Evolutionary conservation across 177 flowering plant species (phyloP).

Genomic region (Tripterygium wilfordii): DNA sequence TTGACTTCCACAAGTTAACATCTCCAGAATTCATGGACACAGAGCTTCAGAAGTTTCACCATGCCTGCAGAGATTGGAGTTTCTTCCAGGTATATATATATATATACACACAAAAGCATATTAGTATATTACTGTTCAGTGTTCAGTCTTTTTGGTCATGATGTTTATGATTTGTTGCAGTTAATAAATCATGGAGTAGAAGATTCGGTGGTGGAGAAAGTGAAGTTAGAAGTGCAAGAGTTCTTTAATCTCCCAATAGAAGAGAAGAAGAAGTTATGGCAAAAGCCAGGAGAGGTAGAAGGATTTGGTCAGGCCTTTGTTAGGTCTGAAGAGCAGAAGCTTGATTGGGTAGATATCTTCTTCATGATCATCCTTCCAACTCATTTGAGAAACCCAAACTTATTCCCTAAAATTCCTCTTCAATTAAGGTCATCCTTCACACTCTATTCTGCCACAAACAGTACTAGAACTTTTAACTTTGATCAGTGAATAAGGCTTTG

Average conservation of each 20-base stretch:
- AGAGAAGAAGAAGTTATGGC: constrained; percentile 21
- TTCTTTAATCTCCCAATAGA: constrained; percentile 20
- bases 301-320: constrained; percentile 64
- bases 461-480: too few relatives aligned
- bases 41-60: constrained; percentile 25
- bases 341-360: constrained; percentile 25
- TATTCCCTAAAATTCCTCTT: constrained; percentile 13
- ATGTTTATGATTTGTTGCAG: too few relatives aligned
- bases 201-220: constrained; percentile 8
- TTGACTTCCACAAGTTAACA: constrained; percentile 20
- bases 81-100: constrained; percentile 45
- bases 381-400: constrained; percentile 14
- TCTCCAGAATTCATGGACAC: constrained; percentile 1
- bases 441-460: too few relatives aligned
- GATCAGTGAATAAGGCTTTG: too few relatives aligned
- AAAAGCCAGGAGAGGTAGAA: constrained; percentile 21
- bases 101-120: too few relatives aligned
- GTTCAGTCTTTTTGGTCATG: too few relatives aligned
- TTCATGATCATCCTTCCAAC: constrained; percentile 10
- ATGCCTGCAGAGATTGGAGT: constrained; percentile 39
- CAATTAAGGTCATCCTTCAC: constrained; percentile 10
- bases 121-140: too few relatives aligned
- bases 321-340: constrained; percentile 35
- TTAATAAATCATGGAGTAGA: constrained; percentile 18
- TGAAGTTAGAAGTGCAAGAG: constrained; percentile 8